Conservation (phyloP, 202 grass and related monocot genomes). For the Musa balbisiana region DNA sequence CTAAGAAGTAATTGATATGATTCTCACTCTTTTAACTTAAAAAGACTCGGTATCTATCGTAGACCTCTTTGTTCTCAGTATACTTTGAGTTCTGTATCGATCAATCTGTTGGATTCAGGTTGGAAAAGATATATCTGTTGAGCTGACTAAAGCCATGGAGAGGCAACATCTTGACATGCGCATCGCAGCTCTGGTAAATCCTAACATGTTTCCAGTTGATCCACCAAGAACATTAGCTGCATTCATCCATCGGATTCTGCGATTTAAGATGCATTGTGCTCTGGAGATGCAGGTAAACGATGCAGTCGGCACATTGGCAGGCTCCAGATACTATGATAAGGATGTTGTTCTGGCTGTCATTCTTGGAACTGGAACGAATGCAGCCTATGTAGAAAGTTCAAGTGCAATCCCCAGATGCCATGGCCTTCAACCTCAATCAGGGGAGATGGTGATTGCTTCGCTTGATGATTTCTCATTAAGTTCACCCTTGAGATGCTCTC, state of each 20-base stretch:
- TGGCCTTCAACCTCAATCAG: conserved; percentile 49
- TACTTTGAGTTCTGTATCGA: not conserved
- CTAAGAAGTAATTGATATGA: too few species aligned
- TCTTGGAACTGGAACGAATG: conserved; percentile 90
- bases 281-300: conserved; percentile 61
- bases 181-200: conserved; percentile 6
- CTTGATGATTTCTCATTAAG: conserved; percentile 19
- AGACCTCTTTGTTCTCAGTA: not conserved
- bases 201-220: not conserved
- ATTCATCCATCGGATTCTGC: not conserved
- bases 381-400: conserved; percentile 80
- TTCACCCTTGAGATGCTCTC: not conserved
- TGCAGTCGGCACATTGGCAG: conserved; percentile 74
- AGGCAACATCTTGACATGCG: conserved; percentile 6
- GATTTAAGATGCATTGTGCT: not conserved
- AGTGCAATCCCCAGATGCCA: conserved; percentile 60
- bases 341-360: conserved; percentile 71
- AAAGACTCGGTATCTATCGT: too few species aligned
- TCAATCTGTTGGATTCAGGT: not conserved
- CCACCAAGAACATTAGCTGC: not conserved
- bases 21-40: too few species aligned
- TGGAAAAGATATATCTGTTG: conserved; percentile 7
- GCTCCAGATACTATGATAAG: conserved; percentile 64
- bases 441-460: conserved; percentile 51
- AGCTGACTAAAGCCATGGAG: conserved; percentile 4